Evolutionary conservation across 2,329 filamentous ascomycete species (phyloP).

Genomic region (Gyromitra esculenta): DNA sequence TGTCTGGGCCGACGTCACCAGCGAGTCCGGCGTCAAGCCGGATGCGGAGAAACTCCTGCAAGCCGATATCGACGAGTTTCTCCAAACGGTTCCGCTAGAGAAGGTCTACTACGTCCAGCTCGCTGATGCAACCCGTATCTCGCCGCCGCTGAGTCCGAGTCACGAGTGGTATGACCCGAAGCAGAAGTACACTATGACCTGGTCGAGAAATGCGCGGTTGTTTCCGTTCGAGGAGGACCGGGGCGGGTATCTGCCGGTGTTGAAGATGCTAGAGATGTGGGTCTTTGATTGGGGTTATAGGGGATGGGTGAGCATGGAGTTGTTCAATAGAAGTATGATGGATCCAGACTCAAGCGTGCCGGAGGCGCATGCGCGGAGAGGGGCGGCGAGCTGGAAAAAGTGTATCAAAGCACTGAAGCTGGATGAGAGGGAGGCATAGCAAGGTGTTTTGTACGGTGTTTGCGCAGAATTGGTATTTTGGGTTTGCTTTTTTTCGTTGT

Average conservation of each 20-base stretch:
- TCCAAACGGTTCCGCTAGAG: conserved; percentile 67
- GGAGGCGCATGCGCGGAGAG: conserved; percentile 67
- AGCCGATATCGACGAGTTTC: conserved; percentile 67
- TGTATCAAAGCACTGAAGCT: conserved; percentile 61
- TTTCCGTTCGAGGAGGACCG: conserved; percentile 72
- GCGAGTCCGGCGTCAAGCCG: conserved; percentile 64
- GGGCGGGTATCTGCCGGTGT: conserved; percentile 74
- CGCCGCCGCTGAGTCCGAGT: conserved; percentile 66
- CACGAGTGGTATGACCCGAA: conserved; percentile 69
- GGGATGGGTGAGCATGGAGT: conserved; percentile 76
- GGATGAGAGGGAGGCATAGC: conserved; percentile 45
- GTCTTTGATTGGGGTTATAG: conserved; percentile 72
- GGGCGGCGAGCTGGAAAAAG: conserved; percentile 65
- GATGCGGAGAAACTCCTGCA: conserved; percentile 68
- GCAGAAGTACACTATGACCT: conserved; percentile 76
- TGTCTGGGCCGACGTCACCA: conserved; percentile 75
- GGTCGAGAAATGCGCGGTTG: conserved; percentile 77
- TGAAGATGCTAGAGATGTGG: conserved; percentile 70
- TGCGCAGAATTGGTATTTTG: neutral
- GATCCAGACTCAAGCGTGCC: conserved; percentile 67
- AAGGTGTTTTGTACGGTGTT: neutral
- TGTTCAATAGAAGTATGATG: conserved; percentile 72
- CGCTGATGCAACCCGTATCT: conserved; percentile 75
- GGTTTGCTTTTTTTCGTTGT: neutral
- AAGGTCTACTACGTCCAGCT: conserved; percentile 82